Conservation (phyloP, 1,284 basidiomycete genomes). For the Pterula multifida region DNA sequence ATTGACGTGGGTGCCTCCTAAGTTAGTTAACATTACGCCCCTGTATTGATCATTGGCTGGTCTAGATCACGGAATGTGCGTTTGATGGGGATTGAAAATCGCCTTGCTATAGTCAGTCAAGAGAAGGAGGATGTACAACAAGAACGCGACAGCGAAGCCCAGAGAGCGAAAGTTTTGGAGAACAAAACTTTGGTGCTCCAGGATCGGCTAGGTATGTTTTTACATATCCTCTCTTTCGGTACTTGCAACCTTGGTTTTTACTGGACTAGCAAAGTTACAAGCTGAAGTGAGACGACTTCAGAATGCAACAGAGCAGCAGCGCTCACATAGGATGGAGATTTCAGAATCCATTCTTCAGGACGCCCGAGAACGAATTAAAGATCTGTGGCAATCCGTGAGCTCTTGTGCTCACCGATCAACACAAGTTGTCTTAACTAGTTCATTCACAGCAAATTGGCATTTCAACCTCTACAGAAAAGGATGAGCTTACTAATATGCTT, state of each 20-base stretch:
- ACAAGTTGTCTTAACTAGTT: slow-evolving; percentile 4
- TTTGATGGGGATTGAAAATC: slow-evolving; percentile 57
- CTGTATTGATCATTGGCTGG: neutral
- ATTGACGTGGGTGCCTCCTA: slow-evolving; percentile 17
- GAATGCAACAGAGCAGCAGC: slow-evolving; percentile 53
- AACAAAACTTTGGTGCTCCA: slow-evolving; percentile 48
- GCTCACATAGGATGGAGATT: slow-evolving; percentile 54
- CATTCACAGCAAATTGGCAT: slow-evolving; percentile 29
- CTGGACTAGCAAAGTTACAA: slow-evolving; percentile 54
- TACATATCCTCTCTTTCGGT: slow-evolving; percentile 1
- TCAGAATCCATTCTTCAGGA: slow-evolving; percentile 66
- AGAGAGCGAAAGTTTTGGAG: slow-evolving; percentile 63
- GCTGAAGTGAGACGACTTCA: slow-evolving; percentile 52
- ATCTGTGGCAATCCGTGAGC: slow-evolving; percentile 46
- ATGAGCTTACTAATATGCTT: slow-evolving; percentile 56
- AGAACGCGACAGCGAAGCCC: slow-evolving; percentile 65
- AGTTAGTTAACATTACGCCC: neutral
- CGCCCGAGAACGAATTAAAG: slow-evolving; percentile 55
- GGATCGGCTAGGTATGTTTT: slow-evolving; percentile 44
- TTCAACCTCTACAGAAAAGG: slow-evolving; percentile 31
- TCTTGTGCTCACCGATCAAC: slow-evolving; percentile 10
- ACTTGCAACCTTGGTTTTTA: slow-evolving; percentile 5
- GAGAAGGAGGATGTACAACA: slow-evolving; percentile 83
- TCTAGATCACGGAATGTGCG: slow-evolving; percentile 52
- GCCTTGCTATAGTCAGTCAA: slow-evolving; percentile 45